A percentile compares a stretch with the other conserved stretches of the same genome.
Conservation (phyloP, 345 rosid species). For the Eucalyptus polyanthemos region DNA sequence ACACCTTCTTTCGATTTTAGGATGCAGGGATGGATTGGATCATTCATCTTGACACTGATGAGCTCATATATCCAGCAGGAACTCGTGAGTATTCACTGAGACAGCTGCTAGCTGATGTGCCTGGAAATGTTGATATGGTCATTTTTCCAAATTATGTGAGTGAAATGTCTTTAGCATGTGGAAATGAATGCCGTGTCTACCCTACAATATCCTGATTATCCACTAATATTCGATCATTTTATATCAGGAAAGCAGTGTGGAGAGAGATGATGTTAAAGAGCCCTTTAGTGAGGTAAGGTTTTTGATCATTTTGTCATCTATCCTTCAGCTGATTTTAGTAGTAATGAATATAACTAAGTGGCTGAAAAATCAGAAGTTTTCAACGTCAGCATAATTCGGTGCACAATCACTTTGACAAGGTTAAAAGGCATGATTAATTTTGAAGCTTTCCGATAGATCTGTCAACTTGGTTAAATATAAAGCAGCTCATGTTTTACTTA, state of each 20-base stretch:
- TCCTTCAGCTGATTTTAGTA: not conserved
- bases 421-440: not conserved
- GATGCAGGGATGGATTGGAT: constrained; percentile 88
- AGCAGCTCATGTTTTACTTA: not conserved
- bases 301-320: not conserved
- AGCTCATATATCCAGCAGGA: constrained; percentile 80
- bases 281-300: constrained; percentile 80
- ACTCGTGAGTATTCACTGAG: constrained; percentile 71
- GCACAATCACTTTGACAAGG: not conserved
- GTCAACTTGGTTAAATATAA: not conserved
- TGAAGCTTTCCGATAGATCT: not conserved
- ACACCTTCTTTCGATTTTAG: constrained; percentile 16
- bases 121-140: constrained; percentile 61
- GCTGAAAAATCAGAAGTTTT: not conserved
- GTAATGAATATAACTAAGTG: not conserved
- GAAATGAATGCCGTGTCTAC: not conserved
- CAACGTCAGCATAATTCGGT: not conserved
- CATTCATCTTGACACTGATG: constrained; percentile 93
- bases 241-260: constrained; percentile 85
- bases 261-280: constrained; percentile 75
- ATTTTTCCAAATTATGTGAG: constrained; percentile 93
- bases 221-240: not conserved
- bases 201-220: not conserved
- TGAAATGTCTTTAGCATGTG: not conserved
- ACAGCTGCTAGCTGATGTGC: constrained; percentile 50